Base-by-base conservation (phyloP, 805 yeast species). In the Wickerhamiella sergipiensis region DNA sequence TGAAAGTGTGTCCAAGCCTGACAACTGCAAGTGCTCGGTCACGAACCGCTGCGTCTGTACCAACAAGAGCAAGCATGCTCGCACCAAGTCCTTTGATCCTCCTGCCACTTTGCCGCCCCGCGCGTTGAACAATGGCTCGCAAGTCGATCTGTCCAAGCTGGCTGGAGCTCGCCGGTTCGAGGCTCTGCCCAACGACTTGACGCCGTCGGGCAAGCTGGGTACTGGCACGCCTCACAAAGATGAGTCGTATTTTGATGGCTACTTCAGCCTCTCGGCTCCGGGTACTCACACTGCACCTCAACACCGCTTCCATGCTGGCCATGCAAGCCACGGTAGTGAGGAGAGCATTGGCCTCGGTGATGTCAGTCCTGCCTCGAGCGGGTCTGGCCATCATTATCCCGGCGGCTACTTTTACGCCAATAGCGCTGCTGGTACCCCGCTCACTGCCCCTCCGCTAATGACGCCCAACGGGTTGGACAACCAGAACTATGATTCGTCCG, bases 21-120 rank as follows among this genome's bases (percentile, higher is more conserved):
- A 46, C 22, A 13, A 26, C 17, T 53, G 51, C 49, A 43, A 46
- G 33, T 50, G 53, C 29, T 22, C 31, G 19, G 10, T 26, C 43
- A 43, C 46, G 7, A 13, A 8, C 29, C 40, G 42, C 36, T 52
- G 55, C 45, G 36, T 19, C 6, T 52, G 55, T 45, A 13, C 47
- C 43, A 40, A 22, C 44, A 21, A 36, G 40, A 36, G 43, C 24
- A 21, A 18, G 43, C 43, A 21, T 19, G 24, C 19, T 7, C 43
- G 43, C 13, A 18, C 21, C 23, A 19, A 12, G 22, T 36, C 40
- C 19, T 36, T 36, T 36, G 40, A 36, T 6, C 40, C 17, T 17
- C 43, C 43, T 5, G 43, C 43, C 43, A 19, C 43, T 7, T 17
- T 40, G 24, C 43, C 43, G 15, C 43, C 43, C n/a, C 43, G 43